Base-by-base conservation (phyloP, 1,139 yeast genomes). In the Tardiomyces depauwii region DNA sequence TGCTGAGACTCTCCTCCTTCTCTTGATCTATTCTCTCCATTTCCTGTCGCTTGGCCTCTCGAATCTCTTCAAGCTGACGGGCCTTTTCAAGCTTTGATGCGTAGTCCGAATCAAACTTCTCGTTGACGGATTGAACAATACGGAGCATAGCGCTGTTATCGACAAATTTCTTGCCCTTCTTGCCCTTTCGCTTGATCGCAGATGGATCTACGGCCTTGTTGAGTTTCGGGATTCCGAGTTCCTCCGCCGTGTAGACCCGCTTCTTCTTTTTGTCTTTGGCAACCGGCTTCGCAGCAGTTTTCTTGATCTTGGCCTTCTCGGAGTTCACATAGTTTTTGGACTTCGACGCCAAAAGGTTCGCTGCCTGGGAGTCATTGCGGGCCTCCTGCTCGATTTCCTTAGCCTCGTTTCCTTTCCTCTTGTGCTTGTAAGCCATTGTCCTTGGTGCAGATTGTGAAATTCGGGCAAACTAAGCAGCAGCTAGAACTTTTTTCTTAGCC, bases 31-130 rank as follows among this genome's bases (percentile, higher is more conserved):
- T 83, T 62, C 82, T 71, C 61, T 89, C 96, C 53, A 89, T 78
- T 63, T 91, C 97, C 64, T 80, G 74, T 59, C 86, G 78, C 70
- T 84, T 86, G 55, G 87, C 71, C 45, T 86, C 96, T 60, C 98
- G 74, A 53, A 91, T 77, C 58, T 85, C 95, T 63, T 91, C 97
- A 45, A 91, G 71, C 63, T 95, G 81, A 58, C 87, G 77, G 2
- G 95, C 81, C 61, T 85, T 85, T 62, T 91, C 98, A 50, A 91
- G 71, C 64, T 88, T 89, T 55, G 95, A 83, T 58, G 93, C 96
- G 57, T 84, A 82, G n/a, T 78, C 77, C 44, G 78, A 74, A 56
- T 89, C 96, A 54, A 81, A 74, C 51, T 81, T 78, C 59, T 88
- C 95, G 55, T 88, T 87, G 45, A 91, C 88, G 30, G 83, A 77